Evolutionary conservation across 108 stramenopile species (phyloP), one percentile per base, ranked within the genome.

Genomic region (Nitzschia sp.): DNA sequence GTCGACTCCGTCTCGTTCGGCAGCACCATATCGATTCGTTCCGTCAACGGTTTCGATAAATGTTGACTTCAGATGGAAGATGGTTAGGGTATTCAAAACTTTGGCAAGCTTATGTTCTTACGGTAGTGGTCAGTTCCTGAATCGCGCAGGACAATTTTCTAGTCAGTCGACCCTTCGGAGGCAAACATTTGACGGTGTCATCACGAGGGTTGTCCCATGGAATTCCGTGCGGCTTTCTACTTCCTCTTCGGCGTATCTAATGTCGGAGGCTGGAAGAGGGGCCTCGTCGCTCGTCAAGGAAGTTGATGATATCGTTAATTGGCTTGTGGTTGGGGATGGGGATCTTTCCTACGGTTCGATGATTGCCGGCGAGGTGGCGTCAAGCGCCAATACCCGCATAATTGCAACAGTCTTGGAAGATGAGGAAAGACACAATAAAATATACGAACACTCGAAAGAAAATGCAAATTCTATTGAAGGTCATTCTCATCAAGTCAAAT

Each of bases 321-420:
- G 69, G 60, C 65, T 93, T 2, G 88, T 93, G 15, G 84, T 84
- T 46, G 92, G 92, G 17, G 92, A 93, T 65, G 92, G 92, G 6
- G 92, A 93, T 77, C 58, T 93, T n/a, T 89, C 87, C 38, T 87
- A 84, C 71, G 73, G 85, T 53, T 80, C 89, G 17, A 55, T 64
- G 4, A 78, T 90, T 35, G 80, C 86, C 21, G 21, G 54, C 1
- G 57, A 77, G 25, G 25, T 88, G 36, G 73, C 80, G 13, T 26
- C 56, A 0, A 17, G 21, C 13, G 11, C 49, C 19, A 67, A 64
- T 46, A 78, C 85, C 31, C 47, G 67, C 18, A 59, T 93, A 2
- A 60, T 72, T 53, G 89, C 89, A 1, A 89, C 89, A 5, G 92
- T 93, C 15, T 47, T 93, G 46, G 92, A 93, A 78, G 83, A 89